These are phyloP conservation scores for Allium sativum DNA, from an alignment of 106 monocot species.

Conservation along the genomic window DNA sequence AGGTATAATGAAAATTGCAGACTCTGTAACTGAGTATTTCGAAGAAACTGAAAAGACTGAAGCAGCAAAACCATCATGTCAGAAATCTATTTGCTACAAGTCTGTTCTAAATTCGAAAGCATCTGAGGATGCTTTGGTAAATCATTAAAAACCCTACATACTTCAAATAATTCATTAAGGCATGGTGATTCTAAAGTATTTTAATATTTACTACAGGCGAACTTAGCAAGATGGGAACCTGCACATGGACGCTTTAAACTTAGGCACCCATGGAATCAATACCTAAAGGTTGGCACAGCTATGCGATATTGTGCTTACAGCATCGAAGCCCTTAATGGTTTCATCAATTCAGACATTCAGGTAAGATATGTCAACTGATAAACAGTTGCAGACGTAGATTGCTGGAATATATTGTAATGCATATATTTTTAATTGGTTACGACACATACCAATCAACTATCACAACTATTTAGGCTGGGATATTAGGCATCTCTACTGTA, in stretches of 20 bases:
- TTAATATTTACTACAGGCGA: conserved; percentile 9
- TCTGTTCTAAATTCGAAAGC: conserved; percentile 53
- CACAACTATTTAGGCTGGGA: too few relatives aligned
- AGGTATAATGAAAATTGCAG: conserved; percentile 9
- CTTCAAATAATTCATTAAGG: not conserved
- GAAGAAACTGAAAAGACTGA: not conserved
- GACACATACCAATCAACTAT: too few relatives aligned
- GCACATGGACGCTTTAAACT: conserved; percentile 24
- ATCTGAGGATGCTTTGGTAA: conserved; percentile 43
- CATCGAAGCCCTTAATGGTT: conserved; percentile 26
- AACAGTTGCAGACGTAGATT: too few relatives aligned
- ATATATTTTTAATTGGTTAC: too few relatives aligned
- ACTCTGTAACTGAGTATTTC: conserved; percentile 34
- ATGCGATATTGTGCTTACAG: conserved; percentile 32
- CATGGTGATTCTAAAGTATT: not conserved
- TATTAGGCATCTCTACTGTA: too few relatives aligned
- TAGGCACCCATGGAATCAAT: conserved; percentile 27
- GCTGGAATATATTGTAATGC: too few relatives aligned
- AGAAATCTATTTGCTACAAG: conserved; percentile 40
- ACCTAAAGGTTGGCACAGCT: conserved; percentile 19
- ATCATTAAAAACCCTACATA: not conserved
- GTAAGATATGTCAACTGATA: not conserved
- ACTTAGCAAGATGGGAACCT: conserved; percentile 40
- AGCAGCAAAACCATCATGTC: not conserved
- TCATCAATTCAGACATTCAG: conserved; percentile 23